Percentiles rank a stretch among this genome's conserved stretches.
Evolutionary conservation across 257 asterid genomes (phyloP).

Genomic region (Fraxinus quadrangulata): DNA sequence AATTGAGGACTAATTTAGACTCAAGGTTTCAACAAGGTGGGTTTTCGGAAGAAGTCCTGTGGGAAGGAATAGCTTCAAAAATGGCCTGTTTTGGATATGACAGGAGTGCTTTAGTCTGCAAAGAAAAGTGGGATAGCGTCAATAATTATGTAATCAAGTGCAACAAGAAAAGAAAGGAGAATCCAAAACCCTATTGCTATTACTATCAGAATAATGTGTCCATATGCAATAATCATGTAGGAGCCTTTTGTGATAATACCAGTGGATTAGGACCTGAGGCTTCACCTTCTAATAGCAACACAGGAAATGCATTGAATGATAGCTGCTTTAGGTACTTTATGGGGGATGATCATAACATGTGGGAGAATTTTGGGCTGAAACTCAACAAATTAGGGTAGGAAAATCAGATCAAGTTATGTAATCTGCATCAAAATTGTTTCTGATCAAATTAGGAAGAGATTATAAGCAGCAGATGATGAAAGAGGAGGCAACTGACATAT

Average conservation of each 20-base stretch:
- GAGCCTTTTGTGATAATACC: not conserved
- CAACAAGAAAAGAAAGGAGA: conserved; percentile 64
- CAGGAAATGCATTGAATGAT: conserved; percentile 35
- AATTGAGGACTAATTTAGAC: conserved; percentile 57
- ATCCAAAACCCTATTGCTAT: conserved; percentile 37
- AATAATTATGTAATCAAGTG: conserved; percentile 57
- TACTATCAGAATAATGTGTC: conserved; percentile 33
- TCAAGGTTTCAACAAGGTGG: conserved; percentile 42
- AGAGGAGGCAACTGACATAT: conserved; percentile 2
- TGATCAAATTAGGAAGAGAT: not conserved
- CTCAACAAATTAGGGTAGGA: conserved; percentile 22
- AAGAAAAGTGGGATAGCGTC: conserved; percentile 63
- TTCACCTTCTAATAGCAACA: conserved; percentile 6
- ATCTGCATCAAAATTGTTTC: not conserved
- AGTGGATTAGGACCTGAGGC: conserved; percentile 21
- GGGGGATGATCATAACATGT: conserved; percentile 51
- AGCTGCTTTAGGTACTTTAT: conserved; percentile 67
- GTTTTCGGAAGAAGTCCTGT: conserved; percentile 42
- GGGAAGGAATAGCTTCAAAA: conserved; percentile 71
- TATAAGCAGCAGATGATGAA: not conserved
- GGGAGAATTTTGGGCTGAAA: conserved; percentile 61
- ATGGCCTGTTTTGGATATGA: conserved; percentile 71
- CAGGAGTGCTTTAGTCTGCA: conserved; percentile 57
- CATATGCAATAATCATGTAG: conserved; percentile 30
- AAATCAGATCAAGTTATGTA: not conserved